Evolutionary conservation across 805 yeast genomes (phyloP).

Genomic region (Wickerhamomyces chaumierensis): DNA sequence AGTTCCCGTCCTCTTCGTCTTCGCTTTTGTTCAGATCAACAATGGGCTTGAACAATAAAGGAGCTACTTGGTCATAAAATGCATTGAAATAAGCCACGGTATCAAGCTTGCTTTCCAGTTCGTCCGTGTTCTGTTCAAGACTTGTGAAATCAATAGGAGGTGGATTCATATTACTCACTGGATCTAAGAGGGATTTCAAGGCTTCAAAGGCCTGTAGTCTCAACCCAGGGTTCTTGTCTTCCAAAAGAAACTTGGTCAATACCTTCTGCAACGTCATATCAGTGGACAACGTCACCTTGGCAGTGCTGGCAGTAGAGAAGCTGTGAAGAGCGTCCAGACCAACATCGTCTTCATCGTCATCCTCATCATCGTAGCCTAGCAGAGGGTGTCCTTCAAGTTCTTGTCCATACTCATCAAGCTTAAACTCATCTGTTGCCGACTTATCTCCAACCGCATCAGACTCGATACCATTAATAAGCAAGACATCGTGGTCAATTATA

Average conservation of each 20-base stretch:
- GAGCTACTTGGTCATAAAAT: conserved; percentile 57
- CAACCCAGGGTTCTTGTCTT: conserved; percentile 59
- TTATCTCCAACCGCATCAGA: conserved; percentile 4
- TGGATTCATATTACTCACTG: conserved; percentile 9
- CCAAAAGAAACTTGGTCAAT: conserved; percentile 46
- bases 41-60: conserved; percentile 38
- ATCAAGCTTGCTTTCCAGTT: conserved; percentile 16
- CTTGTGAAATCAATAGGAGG: conserved; percentile 2
- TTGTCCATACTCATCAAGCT: conserved; percentile 1
- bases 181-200: conserved; percentile 59
- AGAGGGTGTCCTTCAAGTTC: too few species aligned
- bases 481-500: conserved; percentile 75
- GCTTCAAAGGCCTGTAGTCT: conserved; percentile 82
- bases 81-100: conserved; percentile 38
- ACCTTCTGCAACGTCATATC: conserved; percentile 50
- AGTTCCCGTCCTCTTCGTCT: neutral
- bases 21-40: conserved; percentile 19
- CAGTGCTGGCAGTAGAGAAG: too few species aligned
- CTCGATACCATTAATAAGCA: conserved; percentile 31
- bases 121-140: conserved; percentile 1
- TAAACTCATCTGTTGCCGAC: conserved; percentile 2
- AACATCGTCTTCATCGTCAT: conserved; percentile 6
- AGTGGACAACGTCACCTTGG: conserved; percentile 24
- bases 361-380: conserved; percentile 4
- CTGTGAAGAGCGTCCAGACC: too few species aligned